phyloP scores from a whole-genome alignment of 352 stramenopile species.

The Globisporangium apiculatum region DNA sequence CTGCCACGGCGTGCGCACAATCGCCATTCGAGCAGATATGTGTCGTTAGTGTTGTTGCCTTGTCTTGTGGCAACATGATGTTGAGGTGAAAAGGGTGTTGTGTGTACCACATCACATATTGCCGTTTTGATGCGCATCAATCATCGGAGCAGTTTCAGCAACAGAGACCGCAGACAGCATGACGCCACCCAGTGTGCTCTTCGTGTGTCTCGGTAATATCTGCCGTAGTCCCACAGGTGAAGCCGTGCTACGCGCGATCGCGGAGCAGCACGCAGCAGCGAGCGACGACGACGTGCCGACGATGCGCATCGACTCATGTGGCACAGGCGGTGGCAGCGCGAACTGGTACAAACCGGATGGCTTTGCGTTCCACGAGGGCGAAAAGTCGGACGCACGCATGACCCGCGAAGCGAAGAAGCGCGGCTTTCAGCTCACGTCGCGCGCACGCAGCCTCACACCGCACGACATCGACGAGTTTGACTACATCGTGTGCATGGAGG shows the following conservation, averaged over 20 bases:
- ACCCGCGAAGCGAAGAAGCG: slow-evolving; percentile 78
- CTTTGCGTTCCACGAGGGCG: slow-evolving; percentile 85
- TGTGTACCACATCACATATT: too few species aligned
- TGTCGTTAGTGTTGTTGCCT: background rate
- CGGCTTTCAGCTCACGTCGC: slow-evolving; percentile 73
- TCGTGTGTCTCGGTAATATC: slow-evolving; percentile 90
- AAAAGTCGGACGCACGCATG: slow-evolving; percentile 80
- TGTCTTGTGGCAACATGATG: too few species aligned
- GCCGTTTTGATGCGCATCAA: too few species aligned
- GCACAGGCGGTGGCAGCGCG: slow-evolving; percentile 74
- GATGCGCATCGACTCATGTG: slow-evolving; percentile 80
- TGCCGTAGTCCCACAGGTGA: slow-evolving; percentile 80
- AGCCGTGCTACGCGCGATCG: slow-evolving; percentile 80
- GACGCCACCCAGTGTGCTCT: slow-evolving; percentile 55
- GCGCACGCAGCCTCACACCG: slow-evolving; percentile 60
- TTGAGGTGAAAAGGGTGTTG: too few species aligned
- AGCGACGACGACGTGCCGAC: slow-evolving; percentile 15
- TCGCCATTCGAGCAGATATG: too few species aligned
- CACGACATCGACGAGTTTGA: slow-evolving; percentile 80
- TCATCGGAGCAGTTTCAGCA: too few species aligned
- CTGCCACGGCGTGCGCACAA: background rate
- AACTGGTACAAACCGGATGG: slow-evolving; percentile 73
- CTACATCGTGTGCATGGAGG: slow-evolving; percentile 88
- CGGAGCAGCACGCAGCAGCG: slow-evolving; percentile 21
- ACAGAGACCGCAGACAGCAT: slow-evolving; percentile 12